A percentile compares a stretch with the other conserved stretches of the same genome.
phyloP scores from a whole-genome alignment of 306 rosid species.

The Lathyrus sativus region DNA sequence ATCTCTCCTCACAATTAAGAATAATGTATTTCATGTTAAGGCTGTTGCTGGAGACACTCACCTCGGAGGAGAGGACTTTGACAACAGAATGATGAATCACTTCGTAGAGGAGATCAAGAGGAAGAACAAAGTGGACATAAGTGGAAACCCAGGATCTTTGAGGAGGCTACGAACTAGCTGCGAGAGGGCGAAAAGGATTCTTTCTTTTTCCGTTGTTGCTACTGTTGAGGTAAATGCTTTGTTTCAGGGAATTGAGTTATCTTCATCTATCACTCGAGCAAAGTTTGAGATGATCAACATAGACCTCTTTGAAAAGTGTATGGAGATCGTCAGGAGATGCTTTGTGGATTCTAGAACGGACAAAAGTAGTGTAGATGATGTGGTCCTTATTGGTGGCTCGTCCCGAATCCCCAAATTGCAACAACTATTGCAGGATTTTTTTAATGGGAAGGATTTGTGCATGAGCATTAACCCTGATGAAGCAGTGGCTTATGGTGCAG shows the following conservation, averaged over 20 bases:
- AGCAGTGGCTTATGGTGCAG: slow-evolving; percentile 14
- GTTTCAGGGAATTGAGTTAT: background rate
- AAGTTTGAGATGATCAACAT: background rate
- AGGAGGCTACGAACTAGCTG: slow-evolving; percentile 21
- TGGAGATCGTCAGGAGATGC: background rate
- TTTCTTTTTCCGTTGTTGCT: background rate
- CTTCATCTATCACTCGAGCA: background rate
- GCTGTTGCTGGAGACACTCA: slow-evolving; percentile 23
- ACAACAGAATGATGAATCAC: slow-evolving; percentile 15
- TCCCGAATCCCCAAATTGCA: slow-evolving; percentile 15
- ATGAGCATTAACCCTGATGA: slow-evolving; percentile 16
- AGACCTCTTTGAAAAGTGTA: slow-evolving; percentile 2
- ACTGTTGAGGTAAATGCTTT: slow-evolving; percentile 6
- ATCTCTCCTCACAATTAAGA: slow-evolving; percentile 17
- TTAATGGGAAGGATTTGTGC: background rate
- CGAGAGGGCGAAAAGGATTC: slow-evolving; percentile 28
- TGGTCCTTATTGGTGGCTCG: slow-evolving; percentile 5
- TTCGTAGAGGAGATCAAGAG: slow-evolving; percentile 20
- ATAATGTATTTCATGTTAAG: background rate
- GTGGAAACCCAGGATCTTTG: slow-evolving; percentile 3
- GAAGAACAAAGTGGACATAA: slow-evolving; percentile 26
- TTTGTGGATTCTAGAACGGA: background rate
- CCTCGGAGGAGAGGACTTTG: slow-evolving; percentile 37
- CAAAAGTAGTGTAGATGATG: background rate
- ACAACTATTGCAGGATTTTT: background rate